Evolutionary conservation across 2,329 filamentous ascomycete genomes (phyloP), one percentile per base, ranked within the genome.

Genomic region (Aspergillus hiratsukae): DNA sequence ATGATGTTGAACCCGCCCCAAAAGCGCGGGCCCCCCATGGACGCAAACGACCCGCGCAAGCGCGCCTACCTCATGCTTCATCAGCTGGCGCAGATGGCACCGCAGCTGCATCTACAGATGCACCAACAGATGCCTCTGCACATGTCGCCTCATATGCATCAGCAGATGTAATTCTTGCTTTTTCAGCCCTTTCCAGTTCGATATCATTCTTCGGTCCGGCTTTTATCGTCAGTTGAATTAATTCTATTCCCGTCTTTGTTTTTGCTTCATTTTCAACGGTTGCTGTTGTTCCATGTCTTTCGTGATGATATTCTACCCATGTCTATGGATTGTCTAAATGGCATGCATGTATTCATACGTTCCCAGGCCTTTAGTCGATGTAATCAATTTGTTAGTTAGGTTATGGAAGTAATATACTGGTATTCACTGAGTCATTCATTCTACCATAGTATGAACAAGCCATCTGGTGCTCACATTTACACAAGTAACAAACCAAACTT

Each of bases 1-100:
- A 60, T 64, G 63, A 48, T 50, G 19, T 45, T 64, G 54, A 63
- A 63, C 41, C 60, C 58, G 27, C 46, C 53, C 9, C 63, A 64
- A 40, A 64, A 64, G 54, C 61, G 63, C 21, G 52, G 56, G 1
- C 45, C 55, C 3, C 51, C 59, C 23, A 50, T 48, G 9, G 51
- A 61, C 17, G 61, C 62, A 25, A 61, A 64, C 14, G 63, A 64
- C 29, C 63, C 63, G 2, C 61, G 63, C 28, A 64, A 64, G 43
- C 59, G 63, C 25, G 60, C 61, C 27, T 64, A 59, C 37, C 57
- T 64, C 10, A 61, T 64, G 55, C 59, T 56, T 14, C 61, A 62
- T 35, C 56, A 64, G 49, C 55, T 58, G 56, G 43, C 43, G 21
- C 43, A 54, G 19, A 40, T 49, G 28, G 8, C 21, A 9, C n/a